These are phyloP conservation scores for Mytilinidion resinicola DNA, from an alignment of 495 filamentous ascomycete species.

Conservation along the genomic window DNA sequence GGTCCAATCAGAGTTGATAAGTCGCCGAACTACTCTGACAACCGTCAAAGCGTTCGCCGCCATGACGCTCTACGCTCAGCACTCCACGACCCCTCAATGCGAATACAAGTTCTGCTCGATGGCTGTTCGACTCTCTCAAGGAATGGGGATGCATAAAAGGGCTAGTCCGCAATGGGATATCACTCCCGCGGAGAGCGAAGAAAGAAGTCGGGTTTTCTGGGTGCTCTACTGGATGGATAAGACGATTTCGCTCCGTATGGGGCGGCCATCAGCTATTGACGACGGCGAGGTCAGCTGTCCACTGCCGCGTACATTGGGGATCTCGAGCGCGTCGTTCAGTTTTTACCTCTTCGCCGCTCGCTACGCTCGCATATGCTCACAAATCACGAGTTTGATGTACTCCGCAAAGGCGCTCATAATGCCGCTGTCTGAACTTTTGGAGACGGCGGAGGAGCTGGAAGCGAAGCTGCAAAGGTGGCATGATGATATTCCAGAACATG, in stretches of 20 bases:
- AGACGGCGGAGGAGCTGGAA: neutral
- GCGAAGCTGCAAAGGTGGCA: neutral
- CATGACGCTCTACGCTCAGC: neutral
- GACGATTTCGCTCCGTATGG: neutral
- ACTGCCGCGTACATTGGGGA: neutral
- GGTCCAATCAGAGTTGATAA: neutral
- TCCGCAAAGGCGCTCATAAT: neutral
- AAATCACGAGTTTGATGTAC: neutral
- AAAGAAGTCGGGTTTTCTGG: neutral
- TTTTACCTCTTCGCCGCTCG: neutral
- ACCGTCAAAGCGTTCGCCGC: neutral
- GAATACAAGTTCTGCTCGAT: neutral
- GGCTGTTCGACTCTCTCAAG: neutral
- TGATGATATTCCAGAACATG: neutral
- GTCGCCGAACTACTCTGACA: neutral
- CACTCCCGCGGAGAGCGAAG: neutral
- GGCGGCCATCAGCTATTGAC: neutral
- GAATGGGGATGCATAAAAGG: neutral
- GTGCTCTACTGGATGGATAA: neutral
- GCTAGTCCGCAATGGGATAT: neutral
- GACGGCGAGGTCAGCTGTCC: neutral
- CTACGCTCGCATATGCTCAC: neutral
- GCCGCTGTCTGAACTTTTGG: neutral
- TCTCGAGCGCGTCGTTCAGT: neutral
- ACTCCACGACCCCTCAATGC: neutral